A percentile compares a stretch with the other conserved stretches of the same genome.
These are phyloP conservation scores for Hansenula sp. DNA, from an alignment of 1,139 yeast species.

Conservation along the genomic window DNA sequence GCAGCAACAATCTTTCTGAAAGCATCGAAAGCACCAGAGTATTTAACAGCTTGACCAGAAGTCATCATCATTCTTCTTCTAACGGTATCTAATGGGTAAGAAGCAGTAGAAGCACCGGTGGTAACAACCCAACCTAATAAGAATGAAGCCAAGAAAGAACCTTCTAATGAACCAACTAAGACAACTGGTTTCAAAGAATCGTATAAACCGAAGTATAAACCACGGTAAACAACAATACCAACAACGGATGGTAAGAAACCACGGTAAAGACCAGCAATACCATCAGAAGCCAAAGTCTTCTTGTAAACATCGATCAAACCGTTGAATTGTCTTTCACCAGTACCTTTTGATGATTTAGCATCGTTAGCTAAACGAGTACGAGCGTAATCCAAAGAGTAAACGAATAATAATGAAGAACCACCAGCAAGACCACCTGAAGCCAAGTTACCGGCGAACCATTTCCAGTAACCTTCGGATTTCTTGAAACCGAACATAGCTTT, in stretches of 20 bases:
- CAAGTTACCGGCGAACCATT: constrained; percentile 75
- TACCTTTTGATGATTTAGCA: constrained; percentile 65
- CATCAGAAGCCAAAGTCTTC: constrained; percentile 72
- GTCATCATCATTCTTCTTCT: constrained; percentile 91
- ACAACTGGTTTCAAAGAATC: constrained; percentile 77
- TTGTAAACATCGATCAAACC: constrained; percentile 75
- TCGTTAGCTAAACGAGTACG: constrained; percentile 83
- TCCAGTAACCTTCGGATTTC: constrained; percentile 63
- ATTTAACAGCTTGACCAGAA: constrained; percentile 75
- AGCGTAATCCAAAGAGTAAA: constrained; percentile 79
- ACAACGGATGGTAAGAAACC: constrained; percentile 81
- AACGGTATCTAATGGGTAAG: constrained; percentile 78
- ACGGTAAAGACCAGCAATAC: constrained; percentile 79
- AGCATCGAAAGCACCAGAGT: constrained; percentile 72
- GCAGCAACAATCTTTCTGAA: constrained; percentile 65
- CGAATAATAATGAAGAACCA: constrained; percentile 70
- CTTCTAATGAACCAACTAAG: constrained; percentile 67
- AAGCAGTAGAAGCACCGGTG: constrained; percentile 75
- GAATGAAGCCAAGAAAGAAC: constrained; percentile 71
- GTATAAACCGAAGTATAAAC: constrained; percentile 78
- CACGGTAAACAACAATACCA: constrained; percentile 80
- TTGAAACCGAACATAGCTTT: constrained; percentile 74
- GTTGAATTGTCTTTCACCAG: constrained; percentile 73
- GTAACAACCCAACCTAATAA: constrained; percentile 76
- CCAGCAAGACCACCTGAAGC: constrained; percentile 85